Base-by-base conservation (phyloP, 2,329 filamentous ascomycete species). In the Tolypocladium album region DNA sequence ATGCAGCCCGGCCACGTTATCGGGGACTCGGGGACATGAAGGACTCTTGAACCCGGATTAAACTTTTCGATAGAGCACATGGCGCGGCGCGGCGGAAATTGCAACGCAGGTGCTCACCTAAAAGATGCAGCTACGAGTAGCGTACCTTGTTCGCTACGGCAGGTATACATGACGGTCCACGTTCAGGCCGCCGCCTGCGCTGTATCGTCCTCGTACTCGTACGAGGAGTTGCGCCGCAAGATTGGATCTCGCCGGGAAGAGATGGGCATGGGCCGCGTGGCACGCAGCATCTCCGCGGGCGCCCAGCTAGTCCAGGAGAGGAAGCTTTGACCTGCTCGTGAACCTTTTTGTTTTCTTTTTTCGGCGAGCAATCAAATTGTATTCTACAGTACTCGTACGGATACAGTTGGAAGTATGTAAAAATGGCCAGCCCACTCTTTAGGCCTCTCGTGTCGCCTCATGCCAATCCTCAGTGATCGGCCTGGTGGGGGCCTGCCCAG, bases 1-100 rank as follows among this genome's bases (percentile, higher is more conserved):
- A 53, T 12, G 50, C 27, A 52, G 27, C 47, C 27, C 27, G 27
- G 9, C 50, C 50, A 34, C 27, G 50, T 50, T 50, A 9, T 13
- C 47, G 3, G 27, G 7, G 47, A 34, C 47, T 34, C 17, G 27
- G 27, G 27, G 27, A 31, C 27, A 3, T 5, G 2, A 11, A 22
- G 8, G 38, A 9, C 17, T 24, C 22, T 39, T 6, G 22, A n/a
- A 11, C 13, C 2, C 13, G 39, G 55, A 56, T 61, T 61, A 61
- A 40, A 60, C 56, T 59, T 61, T 61, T 56, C 42, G 34, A 47
- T 34, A 52, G 43, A 58, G 56, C 52, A 59, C 47, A 40, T 20
- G 57, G 59, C 53, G 34, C 24, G 39, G 47, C 52, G 42, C 42
- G 31, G 40, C 59, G 59, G 59, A 61, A 59, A 61, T 61, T 56